Conservation (phyloP, 1,284 basidiomycete species). For the Boletus sp. region DNA sequence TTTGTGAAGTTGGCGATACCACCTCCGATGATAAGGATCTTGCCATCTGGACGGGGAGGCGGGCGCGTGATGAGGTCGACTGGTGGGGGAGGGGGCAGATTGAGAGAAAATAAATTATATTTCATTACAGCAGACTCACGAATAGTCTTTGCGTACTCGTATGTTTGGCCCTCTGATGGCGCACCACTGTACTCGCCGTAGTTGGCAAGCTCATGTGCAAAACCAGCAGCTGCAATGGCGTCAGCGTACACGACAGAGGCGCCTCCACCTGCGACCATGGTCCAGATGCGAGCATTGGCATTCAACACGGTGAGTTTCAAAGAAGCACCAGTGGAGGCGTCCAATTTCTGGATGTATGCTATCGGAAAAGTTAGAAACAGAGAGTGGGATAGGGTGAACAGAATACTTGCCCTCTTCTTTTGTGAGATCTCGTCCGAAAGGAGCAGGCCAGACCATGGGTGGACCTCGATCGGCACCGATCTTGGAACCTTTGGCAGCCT, state of each 20-base stretch:
- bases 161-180: conserved; percentile 96
- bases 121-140: conserved; percentile 42
- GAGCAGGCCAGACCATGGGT: conserved; percentile 97
- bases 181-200: conserved; percentile 99
- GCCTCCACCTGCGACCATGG: conserved; percentile 96
- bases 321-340: conserved; percentile 94
- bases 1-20: conserved; percentile 99
- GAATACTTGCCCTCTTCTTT: conserved; percentile 71
- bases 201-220: conserved; percentile 96
- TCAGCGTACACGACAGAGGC: conserved; percentile 87
- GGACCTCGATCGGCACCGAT: conserved; percentile 91
- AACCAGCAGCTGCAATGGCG: conserved; percentile 95
- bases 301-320: conserved; percentile 98
- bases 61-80: conserved; percentile 96
- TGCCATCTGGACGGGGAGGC: conserved; percentile 78
- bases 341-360: conserved; percentile 98
- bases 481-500: conserved; percentile 36
- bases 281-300: conserved; percentile 94
- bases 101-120: background rate
- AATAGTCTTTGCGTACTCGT: conserved; percentile 99
- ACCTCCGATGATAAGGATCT: conserved; percentile 99
- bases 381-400: background rate
- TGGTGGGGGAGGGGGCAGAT: conserved; percentile 16
- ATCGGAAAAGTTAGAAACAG: background rate
- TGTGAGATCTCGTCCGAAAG: conserved; percentile 96